Evolutionary conservation across 1,139 yeast genomes (phyloP), one percentile per base, ranked within the genome.

Genomic region (Lodderomyces pseudojiufengensis): DNA sequence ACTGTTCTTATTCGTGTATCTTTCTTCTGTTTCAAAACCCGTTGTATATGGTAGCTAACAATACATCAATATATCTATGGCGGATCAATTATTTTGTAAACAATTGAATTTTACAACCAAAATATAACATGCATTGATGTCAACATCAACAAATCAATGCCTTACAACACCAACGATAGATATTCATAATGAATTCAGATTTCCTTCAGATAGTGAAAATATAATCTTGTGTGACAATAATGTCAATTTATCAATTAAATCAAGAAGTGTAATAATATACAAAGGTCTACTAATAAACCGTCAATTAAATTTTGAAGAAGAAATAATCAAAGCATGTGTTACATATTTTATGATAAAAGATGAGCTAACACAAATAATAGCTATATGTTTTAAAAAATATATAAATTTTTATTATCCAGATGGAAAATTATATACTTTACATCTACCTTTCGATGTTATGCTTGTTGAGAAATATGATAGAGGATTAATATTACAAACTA

Each of bases 361-460:
- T 4, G 26, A 20, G 8, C 13, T 37, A 14, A 14, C 37, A 2
- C 34, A 27, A 11, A 44, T 37, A 2, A 26, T 80, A 38, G 80
- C 70, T 6, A 73, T 80, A 4, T 68, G 81, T 35, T 53, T 78
- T 33, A 52, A 55, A 29, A 77, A 72, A 39, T 62, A 74, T 4
- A 76, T 78, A 1, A 65, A 80, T 43, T 65, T 83, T 1, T 83
- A 82, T 54, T 73, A 70, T 43, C 60, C 61, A 3, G 74, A 73
- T 45, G 88, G 90, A 2, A 64, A 74, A 25, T 65, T 74, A 2
- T 75, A 76, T 48, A 67, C 74, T 4, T 71, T 79, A 20, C 78
- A 77, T 45, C 69, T 85, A 40, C 90, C 95, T 0, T 83, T 84
- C 44, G 57, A 60, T 5, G 67, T 83, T 31, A 66, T 63, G 31